Base-by-base conservation (phyloP, 1,139 yeast species). In the Nakaseomyces glabratus region DNA sequence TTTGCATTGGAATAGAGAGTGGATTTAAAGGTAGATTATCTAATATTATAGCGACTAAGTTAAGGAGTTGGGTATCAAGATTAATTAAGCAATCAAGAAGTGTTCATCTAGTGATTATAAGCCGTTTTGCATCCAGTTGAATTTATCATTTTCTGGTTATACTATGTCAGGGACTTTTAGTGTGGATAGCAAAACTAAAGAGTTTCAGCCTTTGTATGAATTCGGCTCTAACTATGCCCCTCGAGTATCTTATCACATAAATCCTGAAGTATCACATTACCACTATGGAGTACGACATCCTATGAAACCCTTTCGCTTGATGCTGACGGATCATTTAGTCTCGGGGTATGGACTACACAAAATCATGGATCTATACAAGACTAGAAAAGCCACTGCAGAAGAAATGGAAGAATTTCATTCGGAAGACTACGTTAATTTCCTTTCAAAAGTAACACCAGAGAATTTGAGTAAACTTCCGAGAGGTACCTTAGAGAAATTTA, bases 231-330 rank as follows among this genome's bases (percentile, higher is more conserved):
- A 65, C 1, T 62, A 63, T 38, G 63, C 62, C 20, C 71, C 73
- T 4, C 65, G 73, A 47, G 95, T 86, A 0, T 82, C 95, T 9
- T 86, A 86, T 58, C 96, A 86, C 57, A 85, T 73, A 60, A 86
- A 86, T 55, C 85, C 93, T 23, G 76, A 79, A 37, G 94, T 81
- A 0, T 69, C 85, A 4, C 71, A 76, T 48, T 85, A 78, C 58
- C 96, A 85, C 52, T 86, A 82, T 59, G 97, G 97, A 10, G 82
- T 85, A 0, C 72, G 77, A 41, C 98, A 90, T 60, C 98, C 98
- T 9, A 90, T 90, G 98, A 90, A 90, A 55, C 98, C 98, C n/a
- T 85, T 90, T 58, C 63, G 98, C 42, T 66, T 90, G 38, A 81
- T 88, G 88, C 68, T 90, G 13, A 90, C 98, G 0, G 97, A 90